Conservation (phyloP, 2,329 filamentous ascomycete species). For the Cladorrhinum sp. region DNA sequence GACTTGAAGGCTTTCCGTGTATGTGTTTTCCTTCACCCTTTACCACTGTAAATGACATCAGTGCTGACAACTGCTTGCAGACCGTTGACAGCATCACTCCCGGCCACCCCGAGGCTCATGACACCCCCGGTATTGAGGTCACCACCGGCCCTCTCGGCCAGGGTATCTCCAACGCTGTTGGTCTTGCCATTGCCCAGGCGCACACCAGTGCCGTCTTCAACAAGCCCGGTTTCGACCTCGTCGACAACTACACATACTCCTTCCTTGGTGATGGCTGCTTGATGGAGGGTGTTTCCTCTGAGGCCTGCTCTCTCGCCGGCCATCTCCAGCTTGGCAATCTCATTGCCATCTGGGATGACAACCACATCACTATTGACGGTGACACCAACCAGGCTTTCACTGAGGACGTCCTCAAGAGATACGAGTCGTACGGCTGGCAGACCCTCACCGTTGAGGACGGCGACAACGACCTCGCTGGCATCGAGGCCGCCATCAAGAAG, state of each 20-base stretch:
- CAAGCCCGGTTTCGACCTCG: conserved; percentile 86
- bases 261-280: conserved; percentile 98
- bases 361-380: conserved; percentile 94
- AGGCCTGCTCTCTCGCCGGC: conserved; percentile 88
- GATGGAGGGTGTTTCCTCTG: conserved; percentile 95
- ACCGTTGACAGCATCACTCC: conserved; percentile 73
- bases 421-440: conserved; percentile 98
- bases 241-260: conserved; percentile 95
- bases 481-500: conserved; percentile 84
- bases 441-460: conserved; percentile 79
- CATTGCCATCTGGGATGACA: conserved; percentile 96
- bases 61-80: conserved; percentile 32
- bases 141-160: conserved; percentile 97
- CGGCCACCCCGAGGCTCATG: conserved; percentile 93
- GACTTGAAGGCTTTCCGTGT: conserved; percentile 97
- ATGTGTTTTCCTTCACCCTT: conserved; percentile 41
- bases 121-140: conserved; percentile 95
- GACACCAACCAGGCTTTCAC: conserved; percentile 96
- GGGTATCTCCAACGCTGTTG: conserved; percentile 95
- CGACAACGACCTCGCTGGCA: conserved; percentile 80
- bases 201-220: conserved; percentile 92
- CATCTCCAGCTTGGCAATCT: conserved; percentile 98
- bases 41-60: neutral
- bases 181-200: conserved; percentile 93
- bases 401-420: conserved; percentile 91